Conservation (phyloP, 2,329 filamentous ascomycete genomes). For the Aphanoascus verrucosus region DNA sequence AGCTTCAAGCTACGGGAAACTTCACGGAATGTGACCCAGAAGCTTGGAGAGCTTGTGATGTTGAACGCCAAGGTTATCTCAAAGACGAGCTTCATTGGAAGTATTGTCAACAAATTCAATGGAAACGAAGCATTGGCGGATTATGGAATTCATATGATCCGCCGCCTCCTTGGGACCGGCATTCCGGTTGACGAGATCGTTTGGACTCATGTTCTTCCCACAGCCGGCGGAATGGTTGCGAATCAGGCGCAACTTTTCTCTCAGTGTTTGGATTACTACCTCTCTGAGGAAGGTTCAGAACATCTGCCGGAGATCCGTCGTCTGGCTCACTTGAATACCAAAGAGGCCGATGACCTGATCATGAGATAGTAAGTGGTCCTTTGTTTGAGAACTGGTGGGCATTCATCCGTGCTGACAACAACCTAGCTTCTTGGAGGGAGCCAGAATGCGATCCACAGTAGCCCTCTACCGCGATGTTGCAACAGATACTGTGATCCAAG, state of each 20-base stretch:
- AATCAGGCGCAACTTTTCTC: slow-evolving; percentile 50
- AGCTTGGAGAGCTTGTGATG: slow-evolving; percentile 31
- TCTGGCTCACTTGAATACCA: slow-evolving; percentile 38
- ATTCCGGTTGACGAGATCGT: slow-evolving; percentile 42
- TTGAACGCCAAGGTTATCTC: slow-evolving; percentile 33
- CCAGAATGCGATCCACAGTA: slow-evolving; percentile 30
- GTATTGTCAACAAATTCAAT: slow-evolving; percentile 25
- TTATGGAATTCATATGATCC: slow-evolving; percentile 48
- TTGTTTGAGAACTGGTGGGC: neutral
- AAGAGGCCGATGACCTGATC: slow-evolving; percentile 39
- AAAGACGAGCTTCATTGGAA: slow-evolving; percentile 21
- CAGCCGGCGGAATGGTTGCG: slow-evolving; percentile 45
- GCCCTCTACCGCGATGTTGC: slow-evolving; percentile 29
- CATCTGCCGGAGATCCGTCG: slow-evolving; percentile 41
- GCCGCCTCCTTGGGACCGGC: slow-evolving; percentile 40
- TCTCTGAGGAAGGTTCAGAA: slow-evolving; percentile 39
- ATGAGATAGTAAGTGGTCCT: slow-evolving; percentile 38
- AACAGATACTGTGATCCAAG: slow-evolving; percentile 26
- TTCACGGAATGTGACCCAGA: slow-evolving; percentile 32
- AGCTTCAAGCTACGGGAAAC: slow-evolving; percentile 38
- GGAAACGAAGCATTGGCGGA: slow-evolving; percentile 32
- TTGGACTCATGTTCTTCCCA: slow-evolving; percentile 49
- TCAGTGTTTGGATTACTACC: slow-evolving; percentile 48
- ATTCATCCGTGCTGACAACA: slow-evolving; percentile 3
- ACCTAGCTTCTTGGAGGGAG: slow-evolving; percentile 33